These are phyloP conservation scores for Pichia paraexigua DNA, from an alignment of 805 yeast genomes.

Conservation along the genomic window DNA sequence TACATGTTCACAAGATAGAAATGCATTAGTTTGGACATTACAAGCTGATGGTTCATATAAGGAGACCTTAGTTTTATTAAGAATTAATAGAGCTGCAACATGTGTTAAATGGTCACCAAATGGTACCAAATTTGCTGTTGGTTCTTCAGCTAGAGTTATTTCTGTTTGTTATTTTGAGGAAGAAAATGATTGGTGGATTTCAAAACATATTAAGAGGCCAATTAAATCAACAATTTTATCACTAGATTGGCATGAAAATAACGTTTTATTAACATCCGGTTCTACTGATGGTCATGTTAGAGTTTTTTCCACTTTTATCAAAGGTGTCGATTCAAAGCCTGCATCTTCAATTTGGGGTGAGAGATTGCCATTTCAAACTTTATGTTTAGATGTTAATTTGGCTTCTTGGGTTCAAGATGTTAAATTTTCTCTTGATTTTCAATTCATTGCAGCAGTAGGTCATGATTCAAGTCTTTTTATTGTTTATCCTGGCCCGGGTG, in stretches of 20 bases:
- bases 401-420: slow-evolving; percentile 94
- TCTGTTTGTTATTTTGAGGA: slow-evolving; percentile 95
- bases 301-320: slow-evolving; percentile 82
- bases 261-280: slow-evolving; percentile 80
- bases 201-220: slow-evolving; percentile 96
- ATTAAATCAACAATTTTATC: slow-evolving; percentile 77
- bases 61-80: slow-evolving; percentile 85
- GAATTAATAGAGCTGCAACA: slow-evolving; percentile 95
- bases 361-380: slow-evolving; percentile 86
- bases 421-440: slow-evolving; percentile 72
- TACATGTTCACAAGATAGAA: slow-evolving; percentile 96
- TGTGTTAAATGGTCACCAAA: slow-evolving; percentile 90
- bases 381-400: slow-evolving; percentile 69
- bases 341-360: slow-evolving; percentile 86
- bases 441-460: slow-evolving; percentile 70
- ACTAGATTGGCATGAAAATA: slow-evolving; percentile 90
- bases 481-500: slow-evolving; percentile 59
- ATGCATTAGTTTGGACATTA: slow-evolving; percentile 94
- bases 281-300: slow-evolving; percentile 91
- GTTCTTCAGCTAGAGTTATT: slow-evolving; percentile 87
- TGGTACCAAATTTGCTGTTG: slow-evolving; percentile 95
- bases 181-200: slow-evolving; percentile 99
- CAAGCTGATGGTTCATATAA: slow-evolving; percentile 51
- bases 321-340: slow-evolving; percentile 82
- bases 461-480: slow-evolving; percentile 83